These are phyloP conservation scores for Exophiala viscosa DNA, from an alignment of 2,329 filamentous ascomycete species.

Conservation along the genomic window DNA sequence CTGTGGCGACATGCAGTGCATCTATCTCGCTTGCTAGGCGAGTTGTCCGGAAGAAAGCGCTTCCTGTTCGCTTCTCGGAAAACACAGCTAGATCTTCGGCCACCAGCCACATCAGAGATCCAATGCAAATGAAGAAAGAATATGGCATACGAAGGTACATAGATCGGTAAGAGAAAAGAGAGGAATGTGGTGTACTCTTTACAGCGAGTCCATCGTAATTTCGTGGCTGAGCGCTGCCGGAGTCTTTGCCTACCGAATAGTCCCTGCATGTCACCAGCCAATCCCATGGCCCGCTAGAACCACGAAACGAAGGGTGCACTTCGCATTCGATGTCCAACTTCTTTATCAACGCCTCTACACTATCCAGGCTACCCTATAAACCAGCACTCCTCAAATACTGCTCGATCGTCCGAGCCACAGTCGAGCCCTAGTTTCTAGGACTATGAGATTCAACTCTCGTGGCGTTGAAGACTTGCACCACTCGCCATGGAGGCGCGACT, in stretches of 20 bases:
- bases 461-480: neutral
- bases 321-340: too few species aligned
- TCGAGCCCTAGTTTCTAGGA: neutral
- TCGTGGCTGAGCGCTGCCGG: too few species aligned
- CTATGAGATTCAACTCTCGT: neutral
- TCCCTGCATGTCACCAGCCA: too few species aligned
- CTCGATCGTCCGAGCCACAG: too few species aligned
- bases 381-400: too few species aligned
- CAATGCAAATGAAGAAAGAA: neutral
- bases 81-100: neutral
- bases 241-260: too few species aligned
- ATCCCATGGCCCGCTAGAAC: too few species aligned
- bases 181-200: too few species aligned
- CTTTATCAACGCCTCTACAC: too few species aligned
- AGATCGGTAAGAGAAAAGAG: neutral
- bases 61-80: neutral
- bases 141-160: neutral
- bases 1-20: neutral
- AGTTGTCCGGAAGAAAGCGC: neutral
- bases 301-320: too few species aligned
- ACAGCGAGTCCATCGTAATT: too few species aligned
- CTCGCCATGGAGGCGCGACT: constrained; percentile 14
- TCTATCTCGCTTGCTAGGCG: neutral
- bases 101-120: neutral
- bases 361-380: too few species aligned